A percentile compares a stretch with the other conserved stretches of the same genome.
phyloP scores from a whole-genome alignment of 208 protist species.

The Herpetomonas muscarum region DNA sequence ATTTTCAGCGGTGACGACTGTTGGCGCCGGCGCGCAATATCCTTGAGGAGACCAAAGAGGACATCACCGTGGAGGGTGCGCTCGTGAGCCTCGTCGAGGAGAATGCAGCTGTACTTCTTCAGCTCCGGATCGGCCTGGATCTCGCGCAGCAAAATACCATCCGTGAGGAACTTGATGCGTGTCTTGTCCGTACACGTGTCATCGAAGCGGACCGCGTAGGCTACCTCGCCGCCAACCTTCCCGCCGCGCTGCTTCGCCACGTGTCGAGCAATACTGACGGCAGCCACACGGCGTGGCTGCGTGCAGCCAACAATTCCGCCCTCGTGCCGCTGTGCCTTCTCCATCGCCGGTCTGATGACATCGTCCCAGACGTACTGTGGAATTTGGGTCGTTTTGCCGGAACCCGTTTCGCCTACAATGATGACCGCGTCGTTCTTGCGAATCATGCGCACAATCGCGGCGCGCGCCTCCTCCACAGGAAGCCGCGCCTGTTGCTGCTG shows the following conservation, averaged over 20 bases:
- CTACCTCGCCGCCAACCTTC: constrained; percentile 84
- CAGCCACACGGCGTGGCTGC: constrained; percentile 96
- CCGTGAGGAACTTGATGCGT: constrained; percentile 94
- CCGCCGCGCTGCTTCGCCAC: constrained; percentile 87
- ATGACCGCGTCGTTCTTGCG: constrained; percentile 79
- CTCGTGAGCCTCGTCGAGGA: constrained; percentile 99
- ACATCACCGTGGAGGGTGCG: constrained; percentile 95
- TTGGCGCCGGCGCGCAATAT: constrained; percentile 56
- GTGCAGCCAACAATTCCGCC: constrained; percentile 91
- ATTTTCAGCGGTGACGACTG: constrained; percentile 73
- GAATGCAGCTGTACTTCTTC: constrained; percentile 95
- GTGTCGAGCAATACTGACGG: constrained; percentile 93
- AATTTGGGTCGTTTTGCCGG: constrained; percentile 93
- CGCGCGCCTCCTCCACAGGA: constrained; percentile 71
- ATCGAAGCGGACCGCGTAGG: constrained; percentile 94
- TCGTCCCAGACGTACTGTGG: constrained; percentile 93
- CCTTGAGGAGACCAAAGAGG: constrained; percentile 90
- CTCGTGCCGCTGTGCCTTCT: neutral
- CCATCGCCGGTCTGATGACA: constrained; percentile 15
- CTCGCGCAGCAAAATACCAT: constrained; percentile 97
- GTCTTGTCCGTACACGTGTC: constrained; percentile 85
- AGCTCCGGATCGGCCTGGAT: constrained; percentile 92
- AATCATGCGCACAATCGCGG: constrained; percentile 78
- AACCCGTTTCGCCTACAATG: constrained; percentile 93
- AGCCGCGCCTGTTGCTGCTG: constrained; percentile 19